phyloP scores from a whole-genome alignment of 345 rosid species.

The Lepidium didymum region DNA sequence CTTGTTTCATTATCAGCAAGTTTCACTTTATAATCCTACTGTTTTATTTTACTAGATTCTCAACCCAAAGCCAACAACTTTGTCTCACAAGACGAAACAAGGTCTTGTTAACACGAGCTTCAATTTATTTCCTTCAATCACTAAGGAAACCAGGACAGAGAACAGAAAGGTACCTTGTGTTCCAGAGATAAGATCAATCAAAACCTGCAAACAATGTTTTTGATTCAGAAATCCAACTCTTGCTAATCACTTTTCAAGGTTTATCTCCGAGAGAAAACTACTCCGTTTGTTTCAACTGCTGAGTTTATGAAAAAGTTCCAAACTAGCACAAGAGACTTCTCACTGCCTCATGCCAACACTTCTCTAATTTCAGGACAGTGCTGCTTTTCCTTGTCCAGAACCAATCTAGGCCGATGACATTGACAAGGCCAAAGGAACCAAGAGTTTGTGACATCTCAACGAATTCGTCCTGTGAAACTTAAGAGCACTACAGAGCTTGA shows the following conservation, averaged over 20 bases:
- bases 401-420: slow-evolving; percentile 39
- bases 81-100: neutral
- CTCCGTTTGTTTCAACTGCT: slow-evolving; percentile 35
- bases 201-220: no score
- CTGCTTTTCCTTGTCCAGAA: neutral
- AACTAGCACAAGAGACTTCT: slow-evolving; percentile 59
- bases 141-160: no score
- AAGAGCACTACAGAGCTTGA: slow-evolving; percentile 51
- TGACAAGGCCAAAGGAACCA: slow-evolving; percentile 85
- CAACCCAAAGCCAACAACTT: neutral
- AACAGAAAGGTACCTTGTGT: no score
- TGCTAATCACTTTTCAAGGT: no score
- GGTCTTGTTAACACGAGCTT: neutral
- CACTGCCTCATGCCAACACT: slow-evolving; percentile 33
- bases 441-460: slow-evolving; percentile 32
- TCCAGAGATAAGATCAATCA: no score
- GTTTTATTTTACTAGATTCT: neutral
- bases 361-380: neutral
- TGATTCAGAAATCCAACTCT: no score
- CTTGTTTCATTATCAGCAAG: neutral
- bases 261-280: no score
- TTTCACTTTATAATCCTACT: no score
- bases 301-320: slow-evolving; percentile 69
- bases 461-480: neutral
- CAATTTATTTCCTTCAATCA: no score